Evolutionary conservation across 139 green algal species (phyloP), one percentile per base, ranked within the genome.

Genomic region (Chlorella vulgaris): DNA sequence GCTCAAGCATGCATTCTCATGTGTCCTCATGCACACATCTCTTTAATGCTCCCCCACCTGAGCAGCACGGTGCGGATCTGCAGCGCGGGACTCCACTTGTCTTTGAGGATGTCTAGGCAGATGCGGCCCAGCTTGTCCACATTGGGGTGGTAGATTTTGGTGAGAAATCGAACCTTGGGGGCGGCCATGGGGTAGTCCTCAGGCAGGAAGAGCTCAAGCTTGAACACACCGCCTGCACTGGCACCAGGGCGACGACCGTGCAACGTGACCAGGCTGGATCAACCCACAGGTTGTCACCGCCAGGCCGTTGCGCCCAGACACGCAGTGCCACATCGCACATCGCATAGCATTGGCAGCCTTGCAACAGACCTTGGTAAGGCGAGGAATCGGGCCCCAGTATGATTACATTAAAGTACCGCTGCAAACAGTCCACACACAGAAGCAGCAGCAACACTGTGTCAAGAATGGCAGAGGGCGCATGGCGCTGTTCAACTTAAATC

Each of bases 161-260:
- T 99, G 28, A 99, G 80, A 74, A 99, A 99, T 5, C 96, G 94
- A 5, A 99, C 94, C 91, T 99, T 99, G 7, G 97, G 97, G 8
- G 97, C 88, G 35, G 96, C 96, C 97, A 99, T 99, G 22, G 97
- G 97, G 86, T 99, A 99, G 81, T 99, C 97, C 83, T 99, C 96
- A 15, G 97, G 97, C 29, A 99, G 85, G 80, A 99, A 99, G 0
- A 99, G 90, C 88, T 99, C 97, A 43, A 99, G 90, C 86, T 98
- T 98, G 81, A 96, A 99, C 4, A 95, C 86, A 10, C 97, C 97
- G 39, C 96, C 94, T 97, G 84, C 47, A 80, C 19, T 19, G 38
- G 4, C 42, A 58, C n/a, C n/a, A n/a, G n/a, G n/a, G n/a, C n/a
- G n/a, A n/a, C n/a, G n/a, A n/a, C n/a, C n/a, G n/a, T n/a, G n/a